Percentiles rank a stretch among this genome's conserved stretches.
phyloP scores from a whole-genome alignment of 1,139 yeast genomes.

The Meyerozyma carpophila region DNA sequence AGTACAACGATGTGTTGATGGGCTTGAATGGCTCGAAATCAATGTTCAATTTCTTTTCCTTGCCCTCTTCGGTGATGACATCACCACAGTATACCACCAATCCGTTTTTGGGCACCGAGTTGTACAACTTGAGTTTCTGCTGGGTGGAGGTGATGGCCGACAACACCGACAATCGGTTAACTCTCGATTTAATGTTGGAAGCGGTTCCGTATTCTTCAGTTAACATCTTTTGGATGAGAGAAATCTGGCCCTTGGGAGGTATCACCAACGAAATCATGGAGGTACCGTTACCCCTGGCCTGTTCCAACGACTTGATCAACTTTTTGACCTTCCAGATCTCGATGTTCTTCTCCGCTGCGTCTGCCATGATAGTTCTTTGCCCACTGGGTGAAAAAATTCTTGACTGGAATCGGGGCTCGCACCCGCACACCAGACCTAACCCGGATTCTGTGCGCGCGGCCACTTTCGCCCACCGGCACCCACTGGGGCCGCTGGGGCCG shows the following conservation, averaged over 20 bases:
- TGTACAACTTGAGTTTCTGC: constrained; percentile 88
- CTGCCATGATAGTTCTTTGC: constrained; percentile 19
- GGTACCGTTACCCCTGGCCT: constrained; percentile 96
- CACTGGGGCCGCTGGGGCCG: too few species aligned
- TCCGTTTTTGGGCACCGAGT: constrained; percentile 87
- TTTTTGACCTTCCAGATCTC: constrained; percentile 99
- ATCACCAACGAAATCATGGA: constrained; percentile 96
- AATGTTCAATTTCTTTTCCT: constrained; percentile 89
- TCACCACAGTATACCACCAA: constrained; percentile 97
- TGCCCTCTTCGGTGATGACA: constrained; percentile 93
- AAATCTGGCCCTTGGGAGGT: constrained; percentile 91
- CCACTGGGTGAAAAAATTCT: background rate
- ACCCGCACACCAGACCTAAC: background rate
- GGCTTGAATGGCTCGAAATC: constrained; percentile 98
- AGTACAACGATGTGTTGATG: constrained; percentile 88
- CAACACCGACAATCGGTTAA: constrained; percentile 87
- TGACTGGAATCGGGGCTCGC: background rate
- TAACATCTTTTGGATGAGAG: constrained; percentile 83
- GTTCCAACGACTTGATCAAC: constrained; percentile 76
- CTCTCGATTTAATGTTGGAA: constrained; percentile 94
- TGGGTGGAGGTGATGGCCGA: constrained; percentile 98
- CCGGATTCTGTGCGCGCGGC: background rate
- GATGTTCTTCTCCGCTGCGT: constrained; percentile 85
- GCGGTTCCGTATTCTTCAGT: constrained; percentile 99
- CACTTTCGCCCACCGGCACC: too few species aligned